These are phyloP conservation scores for Pythium biforme DNA, from an alignment of 352 stramenopile species.

Conservation along the genomic window DNA sequence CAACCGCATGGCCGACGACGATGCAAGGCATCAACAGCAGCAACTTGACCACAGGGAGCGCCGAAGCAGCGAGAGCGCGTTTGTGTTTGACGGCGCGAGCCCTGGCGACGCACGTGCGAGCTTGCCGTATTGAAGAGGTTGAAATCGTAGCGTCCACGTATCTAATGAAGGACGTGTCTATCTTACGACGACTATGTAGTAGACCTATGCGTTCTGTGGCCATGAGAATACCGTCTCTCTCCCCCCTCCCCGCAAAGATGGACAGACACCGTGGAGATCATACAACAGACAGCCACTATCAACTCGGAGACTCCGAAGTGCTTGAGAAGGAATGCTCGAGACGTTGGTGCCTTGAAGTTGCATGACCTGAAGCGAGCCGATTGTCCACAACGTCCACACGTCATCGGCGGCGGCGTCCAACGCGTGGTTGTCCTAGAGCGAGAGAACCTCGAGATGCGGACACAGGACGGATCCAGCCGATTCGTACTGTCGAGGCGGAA, in stretches of 20 bases:
- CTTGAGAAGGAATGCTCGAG: not conserved
- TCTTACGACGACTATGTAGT: no score
- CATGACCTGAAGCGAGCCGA: not conserved
- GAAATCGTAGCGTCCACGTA: no score
- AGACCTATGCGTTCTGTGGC: no score
- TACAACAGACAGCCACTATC: no score
- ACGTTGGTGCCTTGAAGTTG: not conserved
- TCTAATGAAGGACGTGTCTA: no score
- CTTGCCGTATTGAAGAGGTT: no score
- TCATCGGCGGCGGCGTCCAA: not conserved
- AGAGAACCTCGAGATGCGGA: not conserved
- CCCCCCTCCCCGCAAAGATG: no score
- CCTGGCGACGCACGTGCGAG: not conserved
- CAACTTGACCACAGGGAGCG: not conserved
- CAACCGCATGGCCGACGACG: slow-evolving; percentile 74
- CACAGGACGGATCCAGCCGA: not conserved
- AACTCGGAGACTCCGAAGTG: not conserved
- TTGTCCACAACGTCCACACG: not conserved
- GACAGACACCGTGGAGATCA: not conserved
- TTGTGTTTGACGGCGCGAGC: no score
- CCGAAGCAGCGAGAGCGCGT: no score
- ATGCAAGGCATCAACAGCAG: not conserved
- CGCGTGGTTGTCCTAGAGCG: not conserved
- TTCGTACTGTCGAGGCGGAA: no score
- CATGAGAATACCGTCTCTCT: no score